phyloP scores from a whole-genome alignment of 2,329 filamentous ascomycete species.

The Scedosporium minutisporum region DNA sequence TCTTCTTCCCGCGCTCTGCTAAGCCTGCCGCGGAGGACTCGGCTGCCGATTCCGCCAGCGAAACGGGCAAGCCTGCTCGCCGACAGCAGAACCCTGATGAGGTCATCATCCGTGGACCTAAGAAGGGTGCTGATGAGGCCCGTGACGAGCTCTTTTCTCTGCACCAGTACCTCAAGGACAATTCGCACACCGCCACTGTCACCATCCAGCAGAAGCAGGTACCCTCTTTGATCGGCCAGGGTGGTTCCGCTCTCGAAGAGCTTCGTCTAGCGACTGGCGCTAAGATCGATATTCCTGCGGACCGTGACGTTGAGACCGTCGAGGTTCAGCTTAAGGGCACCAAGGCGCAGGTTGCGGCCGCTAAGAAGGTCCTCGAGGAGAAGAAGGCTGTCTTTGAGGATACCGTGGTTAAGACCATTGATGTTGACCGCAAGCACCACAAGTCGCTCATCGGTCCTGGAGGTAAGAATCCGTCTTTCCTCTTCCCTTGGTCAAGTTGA shows the following conservation, averaged over 20 bases:
- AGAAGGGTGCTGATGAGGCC: conserved; percentile 84
- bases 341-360: conserved; percentile 80
- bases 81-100: conserved; percentile 71
- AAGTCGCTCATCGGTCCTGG: conserved; percentile 78
- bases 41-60: conserved; percentile 58
- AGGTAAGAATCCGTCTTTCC: conserved; percentile 48
- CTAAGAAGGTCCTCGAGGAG: conserved; percentile 82
- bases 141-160: conserved; percentile 85
- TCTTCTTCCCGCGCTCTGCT: conserved; percentile 74
- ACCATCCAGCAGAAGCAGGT: conserved; percentile 85
- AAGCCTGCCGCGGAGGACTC: conserved; percentile 62
- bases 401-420: conserved; percentile 73
- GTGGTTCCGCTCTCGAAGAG: conserved; percentile 83
- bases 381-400: conserved; percentile 82
- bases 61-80: conserved; percentile 54
- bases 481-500: neutral
- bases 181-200: conserved; percentile 69
- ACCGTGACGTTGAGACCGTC: conserved; percentile 63
- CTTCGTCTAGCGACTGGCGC: conserved; percentile 76
- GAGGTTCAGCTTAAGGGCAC: conserved; percentile 90
- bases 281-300: conserved; percentile 83
- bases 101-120: conserved; percentile 82
- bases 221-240: conserved; percentile 85
- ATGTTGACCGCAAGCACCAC: conserved; percentile 93
- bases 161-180: conserved; percentile 82